Percentiles rank a stretch among this genome's conserved stretches.
phyloP scores from a whole-genome alignment of 2,329 filamentous ascomycete genomes.

The Graphium sp. region DNA sequence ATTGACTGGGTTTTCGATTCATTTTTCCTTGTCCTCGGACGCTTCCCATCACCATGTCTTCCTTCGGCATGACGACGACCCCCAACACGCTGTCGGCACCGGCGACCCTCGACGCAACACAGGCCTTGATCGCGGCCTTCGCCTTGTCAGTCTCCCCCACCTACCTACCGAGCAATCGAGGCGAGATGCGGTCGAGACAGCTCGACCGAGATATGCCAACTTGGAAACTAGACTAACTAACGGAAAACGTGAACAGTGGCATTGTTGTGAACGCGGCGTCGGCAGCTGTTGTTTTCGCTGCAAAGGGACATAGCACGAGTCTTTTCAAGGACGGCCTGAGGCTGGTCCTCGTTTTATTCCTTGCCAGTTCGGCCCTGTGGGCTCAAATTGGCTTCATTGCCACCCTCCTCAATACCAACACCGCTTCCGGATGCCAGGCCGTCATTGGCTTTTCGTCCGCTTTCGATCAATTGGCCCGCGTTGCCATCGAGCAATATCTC shows the following conservation, averaged over 20 bases:
- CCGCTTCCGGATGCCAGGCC: constrained; percentile 29
- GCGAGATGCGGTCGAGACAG: too few species aligned
- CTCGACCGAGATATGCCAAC: too few species aligned
- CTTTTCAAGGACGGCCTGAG: constrained; percentile 41
- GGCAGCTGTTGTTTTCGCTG: constrained; percentile 25
- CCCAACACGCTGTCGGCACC: constrained; percentile 3
- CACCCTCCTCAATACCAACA: constrained; percentile 25
- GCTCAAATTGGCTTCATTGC: constrained; percentile 32
- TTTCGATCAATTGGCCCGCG: constrained; percentile 40
- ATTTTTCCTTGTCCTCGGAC: constrained; percentile 13
- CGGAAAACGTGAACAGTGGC: constrained; percentile 27
- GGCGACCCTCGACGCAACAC: constrained; percentile 14
- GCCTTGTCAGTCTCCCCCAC: constrained; percentile 26
- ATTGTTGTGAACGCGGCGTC: constrained; percentile 34
- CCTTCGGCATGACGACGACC: constrained; percentile 2
- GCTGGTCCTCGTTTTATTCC: constrained; percentile 44
- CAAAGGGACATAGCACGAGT: constrained; percentile 27
- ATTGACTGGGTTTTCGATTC: constrained; percentile 28
- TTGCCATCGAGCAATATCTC: constrained; percentile 35
- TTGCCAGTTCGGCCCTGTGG: constrained; percentile 34
- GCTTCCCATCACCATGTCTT: constrained; percentile 7
- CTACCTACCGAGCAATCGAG: too few species aligned
- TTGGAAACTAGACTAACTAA: too few species aligned
- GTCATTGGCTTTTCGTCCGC: constrained; percentile 31
- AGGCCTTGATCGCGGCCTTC: constrained; percentile 36